Evolutionary conservation across 257 asterid genomes (phyloP), one percentile per base, ranked within the genome.

Genomic region (Eustoma russellianum): DNA sequence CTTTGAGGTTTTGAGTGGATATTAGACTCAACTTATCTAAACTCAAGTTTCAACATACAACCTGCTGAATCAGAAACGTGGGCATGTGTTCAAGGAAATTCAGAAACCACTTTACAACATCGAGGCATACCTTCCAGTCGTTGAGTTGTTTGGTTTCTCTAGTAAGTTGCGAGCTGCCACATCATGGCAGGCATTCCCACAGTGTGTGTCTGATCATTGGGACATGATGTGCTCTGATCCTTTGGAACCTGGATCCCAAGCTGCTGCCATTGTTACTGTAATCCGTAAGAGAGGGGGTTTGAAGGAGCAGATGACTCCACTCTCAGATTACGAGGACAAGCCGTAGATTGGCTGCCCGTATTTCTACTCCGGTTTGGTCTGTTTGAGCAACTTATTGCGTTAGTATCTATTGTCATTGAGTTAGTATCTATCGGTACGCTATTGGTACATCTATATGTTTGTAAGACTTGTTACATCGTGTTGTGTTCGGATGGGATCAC

Each of bases 31-130:
- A n/a, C n/a, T n/a, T n/a, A n/a, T n/a, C n/a, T n/a, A n/a, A n/a
- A n/a, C n/a, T n/a, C n/a, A n/a, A n/a, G n/a, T n/a, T n/a, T n/a
- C n/a, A n/a, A n/a, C n/a, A n/a, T n/a, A n/a, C n/a, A n/a, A n/a
- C n/a, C n/a, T 70, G 47, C 65, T 70, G 61, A 70, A 70, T 45
- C 76, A 70, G 71, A 70, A 70, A 49, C 76, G 76, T 47, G 76
- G 76, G 9, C 76, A 70, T 15, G 76, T 70, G 59, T 70, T 70
- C 2, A 72, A 65, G 59, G 76, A 70, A 51, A 64, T 70, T 69
- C 76, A 71, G 63, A 61, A 73, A 2, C 77, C 73, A 17, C 69
- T 71, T 28, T 71, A 71, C 63, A 71, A 71, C 69, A 71, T 71
- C 60, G 66, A 66, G 69, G 77, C 77, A 3, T 71, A 71, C 55